phyloP scores from a whole-genome alignment of 345 rosid species.

The Crucihimalaya himalaica region DNA sequence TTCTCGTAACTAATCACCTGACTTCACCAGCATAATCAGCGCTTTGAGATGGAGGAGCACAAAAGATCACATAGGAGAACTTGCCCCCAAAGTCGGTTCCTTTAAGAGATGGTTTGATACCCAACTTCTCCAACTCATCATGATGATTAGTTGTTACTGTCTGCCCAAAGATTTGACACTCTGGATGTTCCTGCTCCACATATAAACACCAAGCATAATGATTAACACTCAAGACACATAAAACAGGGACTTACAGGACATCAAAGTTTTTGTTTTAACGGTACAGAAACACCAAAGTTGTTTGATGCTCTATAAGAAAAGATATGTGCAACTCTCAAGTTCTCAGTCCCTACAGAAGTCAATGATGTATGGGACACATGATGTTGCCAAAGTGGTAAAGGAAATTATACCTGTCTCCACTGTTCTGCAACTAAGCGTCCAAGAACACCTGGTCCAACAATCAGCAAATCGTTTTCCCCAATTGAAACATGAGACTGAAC shows the following conservation, averaged over 20 bases:
- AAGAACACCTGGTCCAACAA: constrained; percentile 95
- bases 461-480: constrained; percentile 73
- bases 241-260: background rate
- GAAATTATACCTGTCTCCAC: constrained; percentile 69
- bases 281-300: background rate
- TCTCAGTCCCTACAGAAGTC: background rate
- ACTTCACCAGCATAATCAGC: constrained; percentile 80
- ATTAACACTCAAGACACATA: background rate
- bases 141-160: constrained; percentile 83
- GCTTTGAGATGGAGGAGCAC: constrained; percentile 92
- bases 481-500: constrained; percentile 49
- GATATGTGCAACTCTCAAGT: background rate
- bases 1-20: constrained; percentile 49
- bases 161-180: constrained; percentile 77
- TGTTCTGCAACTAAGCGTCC: constrained; percentile 92
- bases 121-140: constrained; percentile 69
- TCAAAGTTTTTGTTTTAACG: background rate
- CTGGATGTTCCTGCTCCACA: constrained; percentile 72
- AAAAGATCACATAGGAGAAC: constrained; percentile 79
- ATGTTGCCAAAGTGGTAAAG: background rate
- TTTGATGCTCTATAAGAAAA: background rate
- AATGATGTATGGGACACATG: background rate
- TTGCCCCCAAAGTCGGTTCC: constrained; percentile 45
- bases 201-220: constrained; percentile 7
- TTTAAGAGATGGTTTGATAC: constrained; percentile 72